Conservation (phyloP, 2,329 filamentous ascomycete species). For the Penicillium sp. region DNA sequence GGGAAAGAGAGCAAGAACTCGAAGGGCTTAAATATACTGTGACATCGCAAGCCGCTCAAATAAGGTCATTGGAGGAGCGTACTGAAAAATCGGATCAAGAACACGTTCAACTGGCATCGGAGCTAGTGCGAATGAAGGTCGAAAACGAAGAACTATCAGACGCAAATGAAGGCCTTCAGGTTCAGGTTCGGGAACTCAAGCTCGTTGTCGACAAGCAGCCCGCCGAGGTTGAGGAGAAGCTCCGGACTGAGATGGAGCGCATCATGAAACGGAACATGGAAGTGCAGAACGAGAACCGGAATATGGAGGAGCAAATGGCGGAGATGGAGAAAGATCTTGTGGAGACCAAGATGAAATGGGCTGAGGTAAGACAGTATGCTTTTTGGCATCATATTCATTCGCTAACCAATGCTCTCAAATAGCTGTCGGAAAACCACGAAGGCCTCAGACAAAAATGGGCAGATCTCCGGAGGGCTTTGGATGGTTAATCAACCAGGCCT, state of each 20-base stretch:
- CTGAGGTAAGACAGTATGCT: constrained; percentile 66
- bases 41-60: constrained; percentile 63
- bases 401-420: constrained; percentile 15
- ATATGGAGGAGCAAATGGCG: constrained; percentile 80
- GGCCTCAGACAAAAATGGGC: constrained; percentile 72
- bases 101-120: constrained; percentile 84
- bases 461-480: constrained; percentile 61
- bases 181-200: constrained; percentile 80
- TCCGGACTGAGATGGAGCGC: constrained; percentile 81
- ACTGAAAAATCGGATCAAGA: constrained; percentile 85
- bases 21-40: constrained; percentile 67
- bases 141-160: constrained; percentile 87
- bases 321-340: constrained; percentile 93
- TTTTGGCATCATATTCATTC: constrained; percentile 6
- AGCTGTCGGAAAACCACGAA: constrained; percentile 69
- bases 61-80: constrained; percentile 83
- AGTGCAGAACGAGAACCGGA: constrained; percentile 88
- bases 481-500: constrained; percentile 22
- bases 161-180: constrained; percentile 80
- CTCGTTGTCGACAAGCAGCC: constrained; percentile 87
- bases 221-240: constrained; percentile 74
- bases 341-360: constrained; percentile 89
- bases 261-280: constrained; percentile 90
- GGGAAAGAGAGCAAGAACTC: constrained; percentile 76
- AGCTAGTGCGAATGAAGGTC: constrained; percentile 87